Conservation (phyloP, 2,329 filamentous ascomycete genomes). For the Thyridium curvatum region DNA sequence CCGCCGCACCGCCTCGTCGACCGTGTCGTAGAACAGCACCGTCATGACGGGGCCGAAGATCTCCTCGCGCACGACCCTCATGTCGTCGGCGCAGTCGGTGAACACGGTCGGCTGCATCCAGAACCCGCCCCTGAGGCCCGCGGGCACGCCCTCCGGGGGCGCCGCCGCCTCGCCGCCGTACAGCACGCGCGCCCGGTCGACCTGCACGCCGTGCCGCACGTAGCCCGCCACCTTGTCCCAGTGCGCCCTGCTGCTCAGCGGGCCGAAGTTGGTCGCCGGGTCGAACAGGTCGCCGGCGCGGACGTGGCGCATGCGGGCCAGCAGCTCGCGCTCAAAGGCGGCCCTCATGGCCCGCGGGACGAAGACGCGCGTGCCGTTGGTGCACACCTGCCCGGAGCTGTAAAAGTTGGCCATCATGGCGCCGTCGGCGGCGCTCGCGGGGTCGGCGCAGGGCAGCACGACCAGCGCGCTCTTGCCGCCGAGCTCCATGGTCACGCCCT, state of each 20-base stretch:
- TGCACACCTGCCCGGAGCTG: slow-evolving; percentile 86
- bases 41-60: slow-evolving; percentile 88
- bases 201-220: slow-evolving; percentile 67
- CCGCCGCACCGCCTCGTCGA: slow-evolving; percentile 63
- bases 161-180: slow-evolving; percentile 53
- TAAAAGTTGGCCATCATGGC: slow-evolving; percentile 95
- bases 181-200: slow-evolving; percentile 68
- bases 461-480: slow-evolving; percentile 70
- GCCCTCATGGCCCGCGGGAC: slow-evolving; percentile 60
- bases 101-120: slow-evolving; percentile 84
- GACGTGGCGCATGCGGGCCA: slow-evolving; percentile 64
- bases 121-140: slow-evolving; percentile 56
- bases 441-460: slow-evolving; percentile 71
- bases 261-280: slow-evolving; percentile 72
- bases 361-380: slow-evolving; percentile 86
- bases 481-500: slow-evolving; percentile 88
- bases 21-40: slow-evolving; percentile 64
- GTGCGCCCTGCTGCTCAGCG: slow-evolving; percentile 69
- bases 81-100: slow-evolving; percentile 75
- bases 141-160: slow-evolving; percentile 46
- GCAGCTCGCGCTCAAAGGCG: slow-evolving; percentile 60
- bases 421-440: slow-evolving; percentile 77
- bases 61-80: slow-evolving; percentile 75
- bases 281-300: slow-evolving; percentile 70
- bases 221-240: slow-evolving; percentile 73